These are phyloP conservation scores for Phylloporus sp. DNA, from an alignment of 768 basidiomycete genomes.

Conservation along the genomic window DNA sequence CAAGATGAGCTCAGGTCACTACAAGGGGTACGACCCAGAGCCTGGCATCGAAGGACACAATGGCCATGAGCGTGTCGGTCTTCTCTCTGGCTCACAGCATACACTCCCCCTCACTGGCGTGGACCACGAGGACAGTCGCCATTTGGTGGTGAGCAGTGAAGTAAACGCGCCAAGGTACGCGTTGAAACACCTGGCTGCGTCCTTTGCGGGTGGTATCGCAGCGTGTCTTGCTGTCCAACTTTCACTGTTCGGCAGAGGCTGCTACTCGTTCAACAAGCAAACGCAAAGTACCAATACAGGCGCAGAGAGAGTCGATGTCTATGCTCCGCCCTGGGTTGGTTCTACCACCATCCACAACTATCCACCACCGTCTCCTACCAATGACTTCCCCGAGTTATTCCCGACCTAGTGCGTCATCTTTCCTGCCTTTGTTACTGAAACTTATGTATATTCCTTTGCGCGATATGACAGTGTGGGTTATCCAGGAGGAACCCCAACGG, in stretches of 20 bases:
- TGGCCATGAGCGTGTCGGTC: slow-evolving; percentile 25
- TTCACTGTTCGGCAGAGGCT: slow-evolving; percentile 32
- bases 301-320: slow-evolving; percentile 24
- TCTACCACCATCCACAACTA: slow-evolving; percentile 66
- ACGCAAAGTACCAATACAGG: not conserved
- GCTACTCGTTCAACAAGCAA: slow-evolving; percentile 29
- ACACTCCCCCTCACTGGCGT: slow-evolving; percentile 5
- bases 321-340: slow-evolving; percentile 68
- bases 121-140: slow-evolving; percentile 1
- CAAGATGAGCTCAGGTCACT: slow-evolving; percentile 3
- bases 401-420: slow-evolving; percentile 47
- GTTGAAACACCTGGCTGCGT: slow-evolving; percentile 37
- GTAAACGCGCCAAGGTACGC: slow-evolving; percentile 13
- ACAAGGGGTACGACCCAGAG: slow-evolving; percentile 39
- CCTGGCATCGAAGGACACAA: slow-evolving; percentile 25
- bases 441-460: not conserved
- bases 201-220: slow-evolving; percentile 53
- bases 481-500: slow-evolving; percentile 73
- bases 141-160: slow-evolving; percentile 12
- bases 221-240: slow-evolving; percentile 49
- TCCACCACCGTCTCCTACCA: slow-evolving; percentile 73
- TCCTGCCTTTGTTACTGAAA: not conserved
- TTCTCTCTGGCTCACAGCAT: slow-evolving; percentile 31
- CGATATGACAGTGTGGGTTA: slow-evolving; percentile 52
- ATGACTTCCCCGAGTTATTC: slow-evolving; percentile 66